phyloP scores from a whole-genome alignment of 257 asterid genomes.

The Fraxinus americana region DNA sequence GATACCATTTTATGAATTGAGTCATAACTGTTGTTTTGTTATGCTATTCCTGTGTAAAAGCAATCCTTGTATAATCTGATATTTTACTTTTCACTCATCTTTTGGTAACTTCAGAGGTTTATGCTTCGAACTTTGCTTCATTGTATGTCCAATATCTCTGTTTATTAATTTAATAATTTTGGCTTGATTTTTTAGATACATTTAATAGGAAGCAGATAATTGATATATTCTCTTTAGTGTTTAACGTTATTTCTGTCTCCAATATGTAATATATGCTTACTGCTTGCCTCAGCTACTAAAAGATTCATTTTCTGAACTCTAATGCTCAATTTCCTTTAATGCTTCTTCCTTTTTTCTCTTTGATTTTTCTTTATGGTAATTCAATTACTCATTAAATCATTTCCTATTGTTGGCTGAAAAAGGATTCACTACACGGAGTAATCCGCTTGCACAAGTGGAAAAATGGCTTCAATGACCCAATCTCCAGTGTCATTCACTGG shows the following conservation, averaged over 20 bases:
- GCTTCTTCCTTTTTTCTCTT: background rate
- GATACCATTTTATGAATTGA: background rate
- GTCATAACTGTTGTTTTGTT: background rate
- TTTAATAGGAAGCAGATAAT: background rate
- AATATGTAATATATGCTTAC: background rate
- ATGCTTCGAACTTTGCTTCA: background rate
- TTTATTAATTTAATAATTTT: conserved; percentile 1
- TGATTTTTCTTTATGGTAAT: background rate
- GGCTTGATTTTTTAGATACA: background rate
- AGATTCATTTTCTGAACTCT: conserved; percentile 5
- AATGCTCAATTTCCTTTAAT: background rate
- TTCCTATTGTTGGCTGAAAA: conserved; percentile 4
- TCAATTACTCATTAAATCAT: conserved; percentile 12
- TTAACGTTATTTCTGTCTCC: background rate
- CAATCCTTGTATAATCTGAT: background rate
- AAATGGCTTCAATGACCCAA: conserved; percentile 66
- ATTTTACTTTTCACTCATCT: background rate
- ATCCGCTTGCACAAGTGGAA: conserved; percentile 30
- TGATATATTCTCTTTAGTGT: background rate
- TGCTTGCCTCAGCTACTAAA: conserved; percentile 1
- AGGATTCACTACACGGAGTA: conserved; percentile 13
- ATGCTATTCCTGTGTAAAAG: background rate
- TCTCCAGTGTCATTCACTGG: conserved; percentile 59
- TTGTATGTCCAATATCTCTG: background rate
- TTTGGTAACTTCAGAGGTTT: background rate